Evolutionary conservation across 1,284 basidiomycete species (phyloP).

Genomic region (Anthracocystis panici-leucophaei): DNA sequence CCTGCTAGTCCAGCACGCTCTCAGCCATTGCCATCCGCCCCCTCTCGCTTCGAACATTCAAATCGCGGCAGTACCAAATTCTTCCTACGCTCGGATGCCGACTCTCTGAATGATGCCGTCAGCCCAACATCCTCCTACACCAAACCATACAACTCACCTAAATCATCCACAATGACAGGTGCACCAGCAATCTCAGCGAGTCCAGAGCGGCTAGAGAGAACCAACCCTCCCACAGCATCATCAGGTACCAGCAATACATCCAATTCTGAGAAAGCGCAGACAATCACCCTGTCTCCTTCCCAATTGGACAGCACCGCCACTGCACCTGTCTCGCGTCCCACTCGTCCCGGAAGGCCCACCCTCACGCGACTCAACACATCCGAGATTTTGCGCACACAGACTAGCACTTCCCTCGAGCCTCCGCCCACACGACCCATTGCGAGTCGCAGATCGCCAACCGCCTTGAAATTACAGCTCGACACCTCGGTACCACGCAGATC

Average conservation of each 20-base stretch:
- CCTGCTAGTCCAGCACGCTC: conserved; percentile 8
- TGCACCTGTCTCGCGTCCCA: neutral
- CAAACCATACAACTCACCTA: neutral
- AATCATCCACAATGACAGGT: neutral
- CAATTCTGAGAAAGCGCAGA: neutral
- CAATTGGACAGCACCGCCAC: neutral
- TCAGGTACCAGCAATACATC: neutral
- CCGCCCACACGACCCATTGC: conserved; percentile 2
- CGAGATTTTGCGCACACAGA: conserved; percentile 42
- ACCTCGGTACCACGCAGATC: conserved; percentile 43
- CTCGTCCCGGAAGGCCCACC: conserved; percentile 27
- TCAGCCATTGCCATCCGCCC: conserved; percentile 4
- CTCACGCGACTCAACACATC: conserved; percentile 56
- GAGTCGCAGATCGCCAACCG: conserved; percentile 26
- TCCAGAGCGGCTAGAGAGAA: neutral
- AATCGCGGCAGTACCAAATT: neutral
- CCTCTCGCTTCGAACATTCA: neutral
- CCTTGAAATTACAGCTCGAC: conserved; percentile 37
- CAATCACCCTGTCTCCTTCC: conserved; percentile 9
- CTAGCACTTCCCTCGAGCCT: conserved; percentile 13
- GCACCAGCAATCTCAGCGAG: conserved; percentile 6
- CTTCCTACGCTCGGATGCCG: conserved; percentile 22
- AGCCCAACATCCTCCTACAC: neutral
- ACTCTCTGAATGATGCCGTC: conserved; percentile 15
- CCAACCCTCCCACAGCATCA: neutral